Conservation (phyloP, 1,284 basidiomycete genomes). For the Porodaedalea pini region DNA sequence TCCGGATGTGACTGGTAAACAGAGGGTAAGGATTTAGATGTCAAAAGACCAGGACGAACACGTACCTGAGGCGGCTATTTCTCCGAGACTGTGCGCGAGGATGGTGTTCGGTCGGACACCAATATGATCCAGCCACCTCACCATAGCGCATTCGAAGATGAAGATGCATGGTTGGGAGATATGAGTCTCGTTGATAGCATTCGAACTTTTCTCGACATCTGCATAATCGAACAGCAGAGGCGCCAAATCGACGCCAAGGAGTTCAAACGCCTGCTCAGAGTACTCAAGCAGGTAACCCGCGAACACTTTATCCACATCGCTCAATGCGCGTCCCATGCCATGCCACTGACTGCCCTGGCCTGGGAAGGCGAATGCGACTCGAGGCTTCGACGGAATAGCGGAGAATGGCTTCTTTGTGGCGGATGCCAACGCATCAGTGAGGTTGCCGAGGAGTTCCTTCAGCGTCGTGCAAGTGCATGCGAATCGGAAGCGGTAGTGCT, state of each 20-base stretch:
- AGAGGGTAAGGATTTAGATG: constrained; percentile 15
- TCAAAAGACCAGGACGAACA: neutral
- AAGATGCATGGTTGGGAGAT: constrained; percentile 36
- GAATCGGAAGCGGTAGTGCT: constrained; percentile 35
- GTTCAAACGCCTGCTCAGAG: constrained; percentile 26
- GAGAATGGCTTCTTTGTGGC: constrained; percentile 11
- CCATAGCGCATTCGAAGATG: constrained; percentile 35
- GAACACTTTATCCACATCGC: constrained; percentile 31
- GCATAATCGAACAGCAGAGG: constrained; percentile 21
- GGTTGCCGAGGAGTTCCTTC: constrained; percentile 31
- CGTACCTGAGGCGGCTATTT: constrained; percentile 37
- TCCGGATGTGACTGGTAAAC: constrained; percentile 21
- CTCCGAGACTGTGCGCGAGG: constrained; percentile 36
- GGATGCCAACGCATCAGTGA: constrained; percentile 25
- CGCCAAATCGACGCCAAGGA: constrained; percentile 3
- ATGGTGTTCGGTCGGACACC: constrained; percentile 32
- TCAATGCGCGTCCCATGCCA: constrained; percentile 35
- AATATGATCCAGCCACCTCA: constrained; percentile 30
- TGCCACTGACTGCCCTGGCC: constrained; percentile 37
- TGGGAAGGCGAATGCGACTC: constrained; percentile 34
- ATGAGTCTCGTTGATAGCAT: constrained; percentile 32
- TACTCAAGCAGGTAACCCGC: constrained; percentile 28
- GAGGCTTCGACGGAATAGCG: constrained; percentile 14
- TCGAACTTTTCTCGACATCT: constrained; percentile 20
- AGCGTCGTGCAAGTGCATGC: constrained; percentile 32